phyloP scores from a whole-genome alignment of 306 rosid species.

The Cucurbita moschata region DNA sequence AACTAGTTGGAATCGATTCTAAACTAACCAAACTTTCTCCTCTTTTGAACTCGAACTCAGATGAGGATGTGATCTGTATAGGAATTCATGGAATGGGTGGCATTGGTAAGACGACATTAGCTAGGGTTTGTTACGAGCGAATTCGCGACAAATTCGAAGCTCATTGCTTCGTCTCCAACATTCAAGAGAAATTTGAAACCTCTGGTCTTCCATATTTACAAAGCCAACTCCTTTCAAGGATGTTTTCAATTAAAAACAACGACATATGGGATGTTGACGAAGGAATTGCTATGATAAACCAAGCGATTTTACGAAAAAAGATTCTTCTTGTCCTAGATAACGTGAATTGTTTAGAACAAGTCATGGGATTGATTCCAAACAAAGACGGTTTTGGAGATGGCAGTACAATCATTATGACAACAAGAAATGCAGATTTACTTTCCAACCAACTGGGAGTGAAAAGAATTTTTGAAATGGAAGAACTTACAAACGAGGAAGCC shows the following conservation, averaged over 20 bases:
- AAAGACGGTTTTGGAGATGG: conserved; percentile 1
- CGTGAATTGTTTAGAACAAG: background rate
- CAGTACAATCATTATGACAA: conserved; percentile 12
- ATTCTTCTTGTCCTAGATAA: conserved; percentile 4
- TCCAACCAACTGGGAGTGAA: background rate
- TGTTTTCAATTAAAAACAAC: background rate
- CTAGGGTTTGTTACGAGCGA: background rate
- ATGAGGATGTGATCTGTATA: background rate
- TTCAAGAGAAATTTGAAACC: background rate
- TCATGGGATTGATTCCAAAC: background rate
- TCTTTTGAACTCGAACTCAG: background rate
- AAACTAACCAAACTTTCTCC: background rate
- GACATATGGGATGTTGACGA: background rate
- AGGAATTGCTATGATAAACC: background rate
- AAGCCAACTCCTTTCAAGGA: background rate
- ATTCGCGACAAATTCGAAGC: background rate
- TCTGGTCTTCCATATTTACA: background rate
- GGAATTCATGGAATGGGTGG: conserved; percentile 4
- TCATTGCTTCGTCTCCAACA: background rate
- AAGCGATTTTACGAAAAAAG: background rate
- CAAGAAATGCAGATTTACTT: conserved; percentile 8
- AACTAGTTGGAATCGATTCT: background rate
- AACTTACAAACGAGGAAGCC: background rate
- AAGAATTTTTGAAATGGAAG: background rate
- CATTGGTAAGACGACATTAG: conserved; percentile 8